A percentile compares a stretch with the other conserved stretches of the same genome.
Conservation (phyloP, 2,329 filamentous ascomycete genomes). For the Stromatinia cepivora region DNA sequence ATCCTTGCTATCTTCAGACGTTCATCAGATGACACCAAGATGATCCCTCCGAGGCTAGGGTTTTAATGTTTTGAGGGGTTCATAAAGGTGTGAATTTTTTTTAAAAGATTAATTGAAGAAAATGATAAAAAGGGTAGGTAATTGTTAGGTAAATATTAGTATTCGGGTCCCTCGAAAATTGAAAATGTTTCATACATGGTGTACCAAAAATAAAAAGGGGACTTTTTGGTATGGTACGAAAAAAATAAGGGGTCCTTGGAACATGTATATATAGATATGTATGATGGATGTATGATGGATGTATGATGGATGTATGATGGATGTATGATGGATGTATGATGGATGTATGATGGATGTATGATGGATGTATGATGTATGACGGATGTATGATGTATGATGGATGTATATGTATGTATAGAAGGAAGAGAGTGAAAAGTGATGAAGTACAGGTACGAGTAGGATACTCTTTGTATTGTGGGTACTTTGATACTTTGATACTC, state of each 20-base stretch:
- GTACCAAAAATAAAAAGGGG: not conserved
- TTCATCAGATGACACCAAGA: conserved; percentile 20
- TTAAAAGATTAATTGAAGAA: not conserved
- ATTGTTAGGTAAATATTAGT: conserved; percentile 1
- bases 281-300: not conserved
- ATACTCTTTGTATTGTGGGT: not conserved
- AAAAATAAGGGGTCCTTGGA: not conserved
- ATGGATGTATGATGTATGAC: too few relatives aligned
- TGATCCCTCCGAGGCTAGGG: conserved; percentile 10
- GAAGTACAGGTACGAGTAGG: not conserved
- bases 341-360: not conserved
- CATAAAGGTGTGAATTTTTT: not conserved
- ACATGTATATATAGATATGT: not conserved
- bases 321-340: not conserved
- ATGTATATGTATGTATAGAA: not conserved
- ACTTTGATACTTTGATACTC: conserved; percentile 1
- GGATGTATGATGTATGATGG: too few relatives aligned
- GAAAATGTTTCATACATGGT: conserved; percentile 3
- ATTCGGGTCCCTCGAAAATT: conserved; percentile 7
- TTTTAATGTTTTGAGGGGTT: not conserved
- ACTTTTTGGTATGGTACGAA: not conserved
- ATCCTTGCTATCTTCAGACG: conserved; percentile 19
- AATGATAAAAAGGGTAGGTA: too few relatives aligned
- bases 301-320: not conserved
- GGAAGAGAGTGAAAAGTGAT: not conserved